Conservation (phyloP, 495 filamentous ascomycete genomes). For the Annulohypoxylon maeteangense region DNA sequence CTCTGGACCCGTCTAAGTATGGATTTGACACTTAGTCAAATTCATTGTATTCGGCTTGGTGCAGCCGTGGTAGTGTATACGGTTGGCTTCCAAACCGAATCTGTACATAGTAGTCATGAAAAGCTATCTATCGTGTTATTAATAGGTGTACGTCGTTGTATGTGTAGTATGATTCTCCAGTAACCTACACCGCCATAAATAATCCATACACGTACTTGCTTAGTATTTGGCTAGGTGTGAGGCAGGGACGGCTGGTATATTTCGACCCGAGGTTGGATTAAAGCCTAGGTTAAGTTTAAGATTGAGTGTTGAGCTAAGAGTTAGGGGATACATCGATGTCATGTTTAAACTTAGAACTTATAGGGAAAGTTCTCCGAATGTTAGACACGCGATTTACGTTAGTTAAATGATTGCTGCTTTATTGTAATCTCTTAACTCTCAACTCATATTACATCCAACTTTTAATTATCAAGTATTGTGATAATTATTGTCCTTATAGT, state of each 20-base stretch:
- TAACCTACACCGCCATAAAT: neutral
- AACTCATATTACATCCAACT: neutral
- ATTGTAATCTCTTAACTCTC: neutral
- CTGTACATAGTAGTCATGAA: slow-evolving; percentile 6
- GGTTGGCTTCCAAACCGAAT: neutral
- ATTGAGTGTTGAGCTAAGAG: neutral
- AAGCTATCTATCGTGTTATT: neutral
- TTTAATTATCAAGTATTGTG: neutral
- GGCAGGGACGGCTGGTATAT: neutral
- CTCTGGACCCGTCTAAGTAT: neutral
- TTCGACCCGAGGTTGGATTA: neutral
- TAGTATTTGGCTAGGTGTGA: neutral
- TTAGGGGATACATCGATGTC: neutral
- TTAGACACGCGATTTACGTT: neutral
- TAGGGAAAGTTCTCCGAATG: slow-evolving; percentile 20
- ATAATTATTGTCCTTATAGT: neutral
- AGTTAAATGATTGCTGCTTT: neutral
- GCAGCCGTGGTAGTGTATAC: neutral
- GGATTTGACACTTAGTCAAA: neutral
- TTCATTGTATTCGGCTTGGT: neutral
- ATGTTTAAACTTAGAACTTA: slow-evolving; percentile 14
- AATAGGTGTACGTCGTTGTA: neutral
- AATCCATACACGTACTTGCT: neutral
- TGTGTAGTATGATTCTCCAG: neutral
- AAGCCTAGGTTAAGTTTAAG: neutral